phyloP scores from a whole-genome alignment of 108 stramenopile species.

The Asterionellopsis glacialis region DNA sequence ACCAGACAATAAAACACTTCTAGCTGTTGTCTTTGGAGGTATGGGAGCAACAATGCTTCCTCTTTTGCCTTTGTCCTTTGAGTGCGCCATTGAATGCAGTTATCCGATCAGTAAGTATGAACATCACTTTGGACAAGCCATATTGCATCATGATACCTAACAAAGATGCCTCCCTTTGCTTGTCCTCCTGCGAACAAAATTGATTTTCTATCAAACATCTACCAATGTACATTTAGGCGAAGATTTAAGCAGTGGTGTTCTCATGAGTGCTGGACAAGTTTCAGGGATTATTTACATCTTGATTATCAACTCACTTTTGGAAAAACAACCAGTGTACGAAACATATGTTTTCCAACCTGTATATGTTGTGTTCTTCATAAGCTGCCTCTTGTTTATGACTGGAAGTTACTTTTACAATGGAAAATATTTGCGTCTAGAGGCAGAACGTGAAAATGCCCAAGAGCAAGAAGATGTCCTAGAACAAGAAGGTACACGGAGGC shows the following conservation, averaged over 20 bases:
- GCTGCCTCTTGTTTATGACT: background rate
- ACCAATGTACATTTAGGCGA: background rate
- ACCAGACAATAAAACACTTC: background rate
- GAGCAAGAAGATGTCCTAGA: no score
- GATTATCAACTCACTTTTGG: background rate
- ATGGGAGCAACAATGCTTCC: conserved; percentile 3
- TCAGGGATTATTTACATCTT: background rate
- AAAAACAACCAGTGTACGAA: background rate
- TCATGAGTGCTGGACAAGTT: background rate
- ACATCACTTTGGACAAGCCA: no score
- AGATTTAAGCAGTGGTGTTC: background rate
- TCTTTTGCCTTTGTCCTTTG: background rate
- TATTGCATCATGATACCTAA: no score
- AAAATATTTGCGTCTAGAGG: conserved; percentile 3
- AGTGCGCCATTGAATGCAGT: background rate
- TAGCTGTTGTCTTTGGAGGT: background rate
- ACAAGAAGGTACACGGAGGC: no score
- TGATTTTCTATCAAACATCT: no score
- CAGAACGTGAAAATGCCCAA: background rate
- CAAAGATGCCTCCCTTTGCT: no score
- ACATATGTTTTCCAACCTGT: background rate
- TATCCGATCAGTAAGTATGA: background rate
- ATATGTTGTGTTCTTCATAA: conserved; percentile 1
- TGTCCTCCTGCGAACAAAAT: no score
- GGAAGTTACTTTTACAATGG: background rate